These are phyloP conservation scores for Hymenoscyphus infarciens DNA, from an alignment of 2,329 filamentous ascomycete genomes.

Conservation along the genomic window DNA sequence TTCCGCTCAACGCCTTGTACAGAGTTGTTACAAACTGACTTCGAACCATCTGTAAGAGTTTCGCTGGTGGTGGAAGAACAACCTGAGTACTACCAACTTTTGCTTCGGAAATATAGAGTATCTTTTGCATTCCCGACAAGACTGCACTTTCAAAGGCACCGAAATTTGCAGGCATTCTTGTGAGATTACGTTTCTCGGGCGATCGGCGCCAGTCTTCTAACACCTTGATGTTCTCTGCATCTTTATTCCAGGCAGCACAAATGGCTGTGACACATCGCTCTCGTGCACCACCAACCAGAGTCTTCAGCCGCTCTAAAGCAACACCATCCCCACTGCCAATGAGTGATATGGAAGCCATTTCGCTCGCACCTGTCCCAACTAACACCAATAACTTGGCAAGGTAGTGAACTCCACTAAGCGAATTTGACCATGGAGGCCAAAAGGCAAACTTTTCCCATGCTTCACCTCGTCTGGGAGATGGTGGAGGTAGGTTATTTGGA, in stretches of 20 bases:
- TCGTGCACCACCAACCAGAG: slow-evolving; percentile 71
- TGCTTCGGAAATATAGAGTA: slow-evolving; percentile 83
- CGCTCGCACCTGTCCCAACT: slow-evolving; percentile 81
- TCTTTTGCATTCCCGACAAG: slow-evolving; percentile 86
- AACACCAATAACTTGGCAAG: slow-evolving; percentile 76
- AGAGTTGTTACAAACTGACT: slow-evolving; percentile 90
- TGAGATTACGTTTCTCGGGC: slow-evolving; percentile 78
- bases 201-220: slow-evolving; percentile 92
- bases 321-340: slow-evolving; percentile 54
- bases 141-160: slow-evolving; percentile 80
- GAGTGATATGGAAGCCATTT: slow-evolving; percentile 73
- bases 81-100: slow-evolving; percentile 73
- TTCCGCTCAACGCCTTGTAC: slow-evolving; percentile 89
- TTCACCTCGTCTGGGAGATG: slow-evolving; percentile 75
- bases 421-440: slow-evolving; percentile 92
- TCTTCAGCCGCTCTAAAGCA: slow-evolving; percentile 68
- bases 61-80: slow-evolving; percentile 78
- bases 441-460: slow-evolving; percentile 93
- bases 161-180: slow-evolving; percentile 85
- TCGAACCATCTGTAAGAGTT: slow-evolving; percentile 85
- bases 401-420: slow-evolving; percentile 87
- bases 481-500: slow-evolving; percentile 68
- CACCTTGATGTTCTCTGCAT: slow-evolving; percentile 87
- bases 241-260: slow-evolving; percentile 87
- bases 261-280: slow-evolving; percentile 84